These are phyloP conservation scores for Beauveria caledonica DNA, from an alignment of 2,329 filamentous ascomycete species.

Conservation along the genomic window DNA sequence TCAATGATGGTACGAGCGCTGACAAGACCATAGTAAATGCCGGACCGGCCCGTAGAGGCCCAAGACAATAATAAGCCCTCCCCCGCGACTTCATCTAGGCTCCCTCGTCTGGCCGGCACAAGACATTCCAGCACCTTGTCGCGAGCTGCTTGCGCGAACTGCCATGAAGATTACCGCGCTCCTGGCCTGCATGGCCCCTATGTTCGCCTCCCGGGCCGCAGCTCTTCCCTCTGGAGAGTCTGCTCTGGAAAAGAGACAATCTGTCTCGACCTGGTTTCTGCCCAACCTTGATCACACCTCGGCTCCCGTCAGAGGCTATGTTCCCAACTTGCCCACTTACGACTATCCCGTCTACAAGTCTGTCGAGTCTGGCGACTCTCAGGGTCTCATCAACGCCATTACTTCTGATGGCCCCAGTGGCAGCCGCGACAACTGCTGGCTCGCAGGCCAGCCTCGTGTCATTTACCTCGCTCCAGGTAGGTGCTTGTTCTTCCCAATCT, in stretches of 20 bases:
- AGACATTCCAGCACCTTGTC: background rate
- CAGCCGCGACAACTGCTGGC: constrained; percentile 15
- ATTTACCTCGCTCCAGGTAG: constrained; percentile 16
- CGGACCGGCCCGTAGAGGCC: background rate
- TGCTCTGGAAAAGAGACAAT: constrained; percentile 7
- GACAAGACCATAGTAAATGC: background rate
- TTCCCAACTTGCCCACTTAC: constrained; percentile 14
- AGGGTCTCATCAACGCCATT: constrained; percentile 4
- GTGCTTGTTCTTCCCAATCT: background rate
- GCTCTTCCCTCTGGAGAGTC: constrained; percentile 3
- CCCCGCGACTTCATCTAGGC: background rate
- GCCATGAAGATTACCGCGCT: background rate
- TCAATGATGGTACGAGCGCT: background rate
- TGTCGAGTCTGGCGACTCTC: constrained; percentile 6
- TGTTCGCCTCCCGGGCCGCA: background rate
- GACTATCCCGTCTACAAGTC: constrained; percentile 17
- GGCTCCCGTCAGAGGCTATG: constrained; percentile 15
- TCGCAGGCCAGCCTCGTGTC: constrained; percentile 16
- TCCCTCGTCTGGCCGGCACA: background rate
- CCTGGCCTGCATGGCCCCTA: background rate
- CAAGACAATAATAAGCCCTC: background rate
- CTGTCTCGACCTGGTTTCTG: constrained; percentile 17
- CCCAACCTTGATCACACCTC: constrained; percentile 17
- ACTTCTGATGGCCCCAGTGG: constrained; percentile 13
- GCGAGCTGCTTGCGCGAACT: background rate